Base-by-base conservation (phyloP, 495 filamentous ascomycete species). In the Hyphodiscus hymeniophilus region DNA sequence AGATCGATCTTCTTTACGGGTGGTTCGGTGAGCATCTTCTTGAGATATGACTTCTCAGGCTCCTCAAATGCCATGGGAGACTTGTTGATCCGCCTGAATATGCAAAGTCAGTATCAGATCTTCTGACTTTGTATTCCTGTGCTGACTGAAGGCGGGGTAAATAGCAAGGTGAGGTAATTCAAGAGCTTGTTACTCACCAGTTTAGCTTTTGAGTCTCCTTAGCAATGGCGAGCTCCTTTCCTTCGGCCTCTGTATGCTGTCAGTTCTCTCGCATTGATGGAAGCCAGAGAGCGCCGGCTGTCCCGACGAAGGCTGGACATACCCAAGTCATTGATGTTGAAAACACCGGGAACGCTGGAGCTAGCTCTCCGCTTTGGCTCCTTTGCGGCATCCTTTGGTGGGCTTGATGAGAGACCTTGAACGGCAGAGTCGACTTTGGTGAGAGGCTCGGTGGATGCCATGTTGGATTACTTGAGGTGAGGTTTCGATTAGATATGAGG, bases 51-150 rank as follows among this genome's bases (percentile, higher is more conserved):
- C 62, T 84, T 87, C 38, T 95, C 88, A 23, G 53, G 53, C 30
- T 94, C 83, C 16, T 63, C 74, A 43, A 95, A 60, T 11, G 74
- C 74, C 18, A 71, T 64, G 21, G 89, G 79, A 13, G 89, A 89
- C 21, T 81, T 89, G 72, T 95, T 95, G 54, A 95, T 79, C 65
- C 87, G 90, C 89, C 89, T 94, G n/a, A n/a, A n/a, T n/a, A n/a
- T n/a, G n/a, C n/a, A n/a, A n/a, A n/a, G n/a, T n/a, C n/a, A n/a
- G n/a, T n/a, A n/a, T n/a, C n/a, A n/a, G n/a, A n/a, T n/a, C n/a
- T n/a, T n/a, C n/a, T n/a, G n/a, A n/a, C n/a, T n/a, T n/a, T n/a
- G n/a, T n/a, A n/a, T n/a, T n/a, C n/a, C n/a, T n/a, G n/a, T n/a
- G n/a, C n/a, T n/a, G n/a, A n/a, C n/a, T n/a, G n/a, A n/a, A 47